Evolutionary conservation across 2,329 filamentous ascomycete species (phyloP), one percentile per base, ranked within the genome.

Genomic region (Phoma herbarum): DNA sequence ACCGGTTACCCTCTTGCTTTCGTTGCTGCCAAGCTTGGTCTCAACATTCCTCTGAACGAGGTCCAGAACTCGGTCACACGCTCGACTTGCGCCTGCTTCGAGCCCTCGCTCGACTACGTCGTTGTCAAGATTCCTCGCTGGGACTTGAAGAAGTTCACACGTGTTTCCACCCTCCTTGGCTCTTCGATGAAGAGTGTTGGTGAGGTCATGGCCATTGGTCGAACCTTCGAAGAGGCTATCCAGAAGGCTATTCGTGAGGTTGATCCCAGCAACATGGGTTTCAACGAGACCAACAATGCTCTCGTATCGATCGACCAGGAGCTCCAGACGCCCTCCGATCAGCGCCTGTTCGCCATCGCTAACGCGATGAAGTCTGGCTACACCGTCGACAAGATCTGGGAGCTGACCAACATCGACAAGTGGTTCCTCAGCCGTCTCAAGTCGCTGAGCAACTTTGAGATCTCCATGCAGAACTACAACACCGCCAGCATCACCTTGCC

Each of bases 181-280:
- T 98, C 95, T 3, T 97, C 94, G 12, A 99, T 99, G 95, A 99
- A 98, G 89, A 97, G 92, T 86, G 93, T 99, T 52, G 95, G 95
- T 74, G 95, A 99, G 78, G 95, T 99, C 66, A 98, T 99, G 95
- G 94, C 91, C 72, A 97, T 99, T 68, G 95, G 95, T 57, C 85
- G 95, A 66, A 96, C 91, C 0, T 99, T 99, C 69, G 95, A 99
- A 79, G 95, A 99, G 80, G 95, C 95, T 9, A 97, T 99, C 41
- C 95, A 99, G 73, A 99, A 98, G 79, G 95, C 95, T 20, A 99
- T 99, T 70, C 90, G 95, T 49, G 89, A 92, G 39, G 94, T 98
- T 57, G 95, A 99, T 78, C 94, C 92, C 80, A 90, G 95, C 82
- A 98, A 98, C 75, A 84, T 97, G 23, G 95, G 95, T 28, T 99